Evolutionary conservation across 2,329 filamentous ascomycete species (phyloP).

Genomic region (Trichoderma sp.): DNA sequence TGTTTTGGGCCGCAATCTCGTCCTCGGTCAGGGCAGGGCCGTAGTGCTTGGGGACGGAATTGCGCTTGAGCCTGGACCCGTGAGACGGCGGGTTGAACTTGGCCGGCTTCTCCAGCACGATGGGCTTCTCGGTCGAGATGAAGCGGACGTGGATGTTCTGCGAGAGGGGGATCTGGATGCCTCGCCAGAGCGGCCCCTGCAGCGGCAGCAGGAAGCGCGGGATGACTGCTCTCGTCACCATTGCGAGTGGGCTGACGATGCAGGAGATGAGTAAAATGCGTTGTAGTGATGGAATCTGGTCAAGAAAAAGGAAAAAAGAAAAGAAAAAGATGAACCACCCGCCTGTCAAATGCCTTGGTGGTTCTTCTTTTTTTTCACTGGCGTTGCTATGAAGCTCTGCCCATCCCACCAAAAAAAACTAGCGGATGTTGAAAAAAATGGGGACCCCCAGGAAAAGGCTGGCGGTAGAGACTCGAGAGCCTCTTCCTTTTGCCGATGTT

Average conservation of each 20-base stretch:
- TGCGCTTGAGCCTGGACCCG: constrained; percentile 62
- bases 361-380: neutral
- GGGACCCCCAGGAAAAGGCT: neutral
- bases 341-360: neutral
- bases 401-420: constrained; percentile 15
- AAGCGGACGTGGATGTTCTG: constrained; percentile 38
- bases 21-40: constrained; percentile 67
- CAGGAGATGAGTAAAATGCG: neutral
- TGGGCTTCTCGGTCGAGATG: constrained; percentile 48
- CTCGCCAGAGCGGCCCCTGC: constrained; percentile 55
- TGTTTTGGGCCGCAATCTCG: constrained; percentile 64
- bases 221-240: constrained; percentile 53
- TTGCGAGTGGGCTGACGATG: constrained; percentile 24
- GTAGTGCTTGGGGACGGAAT: constrained; percentile 62
- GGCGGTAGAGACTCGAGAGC: neutral
- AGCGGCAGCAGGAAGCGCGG: constrained; percentile 68
- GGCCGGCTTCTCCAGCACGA: constrained; percentile 79
- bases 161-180: constrained; percentile 35
- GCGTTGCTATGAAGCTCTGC: constrained; percentile 13
- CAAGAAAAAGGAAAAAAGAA: neutral
- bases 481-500: constrained; percentile 22
- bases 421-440: constrained; percentile 15
- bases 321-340: neutral
- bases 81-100: constrained; percentile 93
- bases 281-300: neutral